Conservation (phyloP, 176 grass and related monocot species). For the Triticum monococcum region DNA sequence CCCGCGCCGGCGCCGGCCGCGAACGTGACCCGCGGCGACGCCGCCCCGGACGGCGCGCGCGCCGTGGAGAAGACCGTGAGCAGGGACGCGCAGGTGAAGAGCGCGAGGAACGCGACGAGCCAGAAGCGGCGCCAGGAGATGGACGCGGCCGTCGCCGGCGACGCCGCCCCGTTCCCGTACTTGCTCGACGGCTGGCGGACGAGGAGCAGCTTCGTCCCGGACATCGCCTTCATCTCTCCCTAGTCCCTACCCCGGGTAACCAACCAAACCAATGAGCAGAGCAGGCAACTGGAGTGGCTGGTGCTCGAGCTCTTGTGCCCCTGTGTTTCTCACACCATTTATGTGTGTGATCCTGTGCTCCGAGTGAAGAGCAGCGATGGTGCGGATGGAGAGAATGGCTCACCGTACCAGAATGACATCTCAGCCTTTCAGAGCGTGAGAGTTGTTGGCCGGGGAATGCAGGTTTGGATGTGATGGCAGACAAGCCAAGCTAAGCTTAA, state of each 20-base stretch:
- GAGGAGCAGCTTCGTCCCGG: conserved; percentile 38
- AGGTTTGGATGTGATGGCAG: conserved; percentile 36
- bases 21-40: not conserved
- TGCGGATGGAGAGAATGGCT: conserved; percentile 7
- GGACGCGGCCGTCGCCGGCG: conserved; percentile 7
- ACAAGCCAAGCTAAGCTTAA: not conserved
- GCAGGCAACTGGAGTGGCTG: not conserved
- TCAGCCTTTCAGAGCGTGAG: not conserved
- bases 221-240: conserved; percentile 26
- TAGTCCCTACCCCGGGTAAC: too few relatives aligned
- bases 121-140: conserved; percentile 40
- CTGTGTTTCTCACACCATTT: not conserved
- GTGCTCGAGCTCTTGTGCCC: not conserved
- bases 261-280: not conserved
- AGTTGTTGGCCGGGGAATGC: conserved; percentile 2
- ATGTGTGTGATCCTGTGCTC: not conserved
- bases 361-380: conserved; percentile 1
- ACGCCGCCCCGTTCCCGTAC: conserved; percentile 21
- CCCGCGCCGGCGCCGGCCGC: not conserved
- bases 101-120: conserved; percentile 53
- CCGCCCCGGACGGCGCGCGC: not conserved
- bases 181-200: conserved; percentile 45
- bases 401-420: conserved; percentile 21
- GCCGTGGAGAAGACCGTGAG: conserved; percentile 62
- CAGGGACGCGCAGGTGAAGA: conserved; percentile 70